A percentile compares a stretch with the other conserved stretches of the same genome.
Conservation (phyloP, 768 basidiomycete genomes). For the Termitomyces heimii region DNA sequence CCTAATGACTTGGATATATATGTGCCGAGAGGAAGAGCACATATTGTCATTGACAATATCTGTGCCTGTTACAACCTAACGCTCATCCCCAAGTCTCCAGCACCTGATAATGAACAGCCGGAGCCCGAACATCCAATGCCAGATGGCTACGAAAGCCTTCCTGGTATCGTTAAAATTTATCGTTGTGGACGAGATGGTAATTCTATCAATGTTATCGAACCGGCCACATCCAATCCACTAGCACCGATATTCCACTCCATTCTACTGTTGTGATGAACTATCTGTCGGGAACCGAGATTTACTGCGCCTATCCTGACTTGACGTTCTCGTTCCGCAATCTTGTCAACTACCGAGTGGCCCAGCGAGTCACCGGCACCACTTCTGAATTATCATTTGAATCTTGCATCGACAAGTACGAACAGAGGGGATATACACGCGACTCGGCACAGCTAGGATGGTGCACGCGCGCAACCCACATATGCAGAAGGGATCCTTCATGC, state of each 20-base stretch:
- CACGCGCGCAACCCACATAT: not conserved
- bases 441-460: not conserved
- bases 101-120: not conserved
- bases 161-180: not conserved
- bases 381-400: not conserved
- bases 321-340: not conserved
- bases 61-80: not conserved
- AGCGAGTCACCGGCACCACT: not conserved
- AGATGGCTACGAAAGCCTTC: not conserved
- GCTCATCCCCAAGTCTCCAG: not conserved
- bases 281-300: not conserved
- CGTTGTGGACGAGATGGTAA: not conserved
- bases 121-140: too few species aligned
- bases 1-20: not conserved
- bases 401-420: not conserved
- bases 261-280: not conserved
- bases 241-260: not conserved
- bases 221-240: not conserved
- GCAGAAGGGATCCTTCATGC: not conserved
- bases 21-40: not conserved
- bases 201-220: not conserved
- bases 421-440: not conserved
- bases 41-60: not conserved
- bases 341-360: not conserved
- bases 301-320: not conserved